A percentile compares a stretch with the other conserved stretches of the same genome.
phyloP scores from a whole-genome alignment of 768 basidiomycete genomes.

The Xerocomus brunneocitrinus region DNA sequence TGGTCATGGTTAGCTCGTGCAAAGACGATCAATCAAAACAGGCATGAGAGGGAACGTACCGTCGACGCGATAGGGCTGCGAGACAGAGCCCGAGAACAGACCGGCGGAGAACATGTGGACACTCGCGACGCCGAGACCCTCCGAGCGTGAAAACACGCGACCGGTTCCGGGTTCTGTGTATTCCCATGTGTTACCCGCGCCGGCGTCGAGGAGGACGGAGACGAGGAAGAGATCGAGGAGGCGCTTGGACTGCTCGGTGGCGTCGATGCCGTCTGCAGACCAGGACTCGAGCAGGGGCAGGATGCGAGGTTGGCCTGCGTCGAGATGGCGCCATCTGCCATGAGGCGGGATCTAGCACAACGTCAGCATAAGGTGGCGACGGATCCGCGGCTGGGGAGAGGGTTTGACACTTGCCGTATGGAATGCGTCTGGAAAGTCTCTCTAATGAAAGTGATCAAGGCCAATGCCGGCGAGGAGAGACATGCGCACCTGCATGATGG shows the following conservation, averaged over 20 bases:
- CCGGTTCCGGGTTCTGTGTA: constrained; percentile 62
- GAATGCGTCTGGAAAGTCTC: constrained; percentile 75
- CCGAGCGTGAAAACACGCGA: constrained; percentile 57
- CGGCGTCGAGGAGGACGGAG: constrained; percentile 92
- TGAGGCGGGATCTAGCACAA: constrained; percentile 71
- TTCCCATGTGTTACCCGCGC: constrained; percentile 80
- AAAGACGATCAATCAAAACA: background rate
- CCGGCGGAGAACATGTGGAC: constrained; percentile 85
- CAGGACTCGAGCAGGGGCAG: constrained; percentile 55
- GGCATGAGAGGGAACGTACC: constrained; percentile 42
- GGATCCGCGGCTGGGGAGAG: background rate
- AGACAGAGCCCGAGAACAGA: constrained; percentile 61
- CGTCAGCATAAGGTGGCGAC: background rate
- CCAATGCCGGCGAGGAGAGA: background rate
- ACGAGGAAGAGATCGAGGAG: constrained; percentile 87
- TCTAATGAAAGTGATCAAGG: constrained; percentile 35
- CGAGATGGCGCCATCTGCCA: constrained; percentile 87
- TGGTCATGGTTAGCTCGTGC: background rate
- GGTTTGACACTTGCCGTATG: constrained; percentile 42
- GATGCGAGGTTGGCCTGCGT: constrained; percentile 63
- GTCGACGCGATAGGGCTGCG: constrained; percentile 71
- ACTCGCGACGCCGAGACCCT: constrained; percentile 86
- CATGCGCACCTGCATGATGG: constrained; percentile 67
- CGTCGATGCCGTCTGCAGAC: constrained; percentile 40
- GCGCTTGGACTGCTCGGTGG: constrained; percentile 61